Base-by-base conservation (phyloP, 768 basidiomycete genomes). In the Naematelia aurantialba region DNA sequence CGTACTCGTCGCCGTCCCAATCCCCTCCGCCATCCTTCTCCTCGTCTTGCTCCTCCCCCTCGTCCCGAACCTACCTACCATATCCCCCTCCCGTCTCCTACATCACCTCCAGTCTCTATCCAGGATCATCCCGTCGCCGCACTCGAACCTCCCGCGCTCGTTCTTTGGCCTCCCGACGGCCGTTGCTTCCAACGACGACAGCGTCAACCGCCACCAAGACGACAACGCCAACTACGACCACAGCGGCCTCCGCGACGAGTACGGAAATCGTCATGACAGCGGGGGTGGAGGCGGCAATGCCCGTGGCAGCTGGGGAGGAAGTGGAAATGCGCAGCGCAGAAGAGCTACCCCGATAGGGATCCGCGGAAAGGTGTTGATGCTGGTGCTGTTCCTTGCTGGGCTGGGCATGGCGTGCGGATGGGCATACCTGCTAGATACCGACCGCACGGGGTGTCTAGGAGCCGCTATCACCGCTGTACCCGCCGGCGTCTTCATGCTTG, bases 81-180 rank as follows among this genome's bases (percentile, higher is more conserved):
- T 30, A 26, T 45, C 50, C 56, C 17, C 5, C 19, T 31, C 54
- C 13, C 60, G 63, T 0, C 61, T 64, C 26, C 59, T 65, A n/a
- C 49, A 56, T 45, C 46, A 58, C 19, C 55, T 69, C 13, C 50
- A 50, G 0, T 53, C 56, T 22, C 47, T 67, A 48, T 59, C 64
- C 5, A 56, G 47, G 29, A 55, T 70, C 51, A 69, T 73, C 24
- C 72, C 72, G 12, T 62, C 63, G 46, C 71, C 68, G 19, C 54
- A 52, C 17, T 57, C 57, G 14, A 73, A 73, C 39, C 63, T 73
- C 17, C 72, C 72, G 19, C 53, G 72, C 52, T 67, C 70, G 51
- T 70, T 70, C 66, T 73, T 73, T 65, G 68, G 68, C 48, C 60
- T 73, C 12, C 69, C 72, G 26, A 67, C 72, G n/a, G n/a, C n/a